These are phyloP conservation scores for Aspergillus incahuasiensis DNA, from an alignment of 495 filamentous ascomycete genomes.

Conservation along the genomic window DNA sequence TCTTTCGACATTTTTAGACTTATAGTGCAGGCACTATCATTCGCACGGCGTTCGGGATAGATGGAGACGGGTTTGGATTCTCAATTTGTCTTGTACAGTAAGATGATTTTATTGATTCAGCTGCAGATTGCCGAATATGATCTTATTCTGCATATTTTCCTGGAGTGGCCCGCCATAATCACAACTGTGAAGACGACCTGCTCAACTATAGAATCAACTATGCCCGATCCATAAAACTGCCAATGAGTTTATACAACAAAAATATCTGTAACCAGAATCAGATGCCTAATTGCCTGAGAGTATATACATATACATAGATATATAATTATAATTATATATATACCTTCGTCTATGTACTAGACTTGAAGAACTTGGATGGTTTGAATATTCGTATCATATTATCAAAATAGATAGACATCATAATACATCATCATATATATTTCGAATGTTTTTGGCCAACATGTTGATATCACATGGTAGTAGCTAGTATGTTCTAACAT, in stretches of 20 bases:
- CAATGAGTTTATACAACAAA: too few relatives aligned
- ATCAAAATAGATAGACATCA: not conserved
- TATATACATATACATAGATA: too few relatives aligned
- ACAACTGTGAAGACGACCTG: not conserved
- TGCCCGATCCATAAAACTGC: too few relatives aligned
- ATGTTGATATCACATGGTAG: not conserved
- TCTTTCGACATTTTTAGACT: not conserved
- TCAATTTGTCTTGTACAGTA: not conserved
- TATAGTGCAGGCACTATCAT: constrained; percentile 3
- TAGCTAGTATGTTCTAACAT: not conserved
- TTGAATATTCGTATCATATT: not conserved
- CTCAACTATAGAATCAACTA: too few relatives aligned
- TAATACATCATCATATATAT: constrained; percentile 6
- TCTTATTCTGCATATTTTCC: not conserved
- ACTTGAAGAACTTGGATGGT: too few relatives aligned
- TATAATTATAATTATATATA: too few relatives aligned
- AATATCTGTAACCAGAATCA: too few relatives aligned
- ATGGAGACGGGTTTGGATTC: not conserved
- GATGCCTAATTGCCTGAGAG: too few relatives aligned
- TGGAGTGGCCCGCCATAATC: not conserved
- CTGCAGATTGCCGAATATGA: not conserved
- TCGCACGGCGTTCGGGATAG: not conserved
- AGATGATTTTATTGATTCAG: not conserved
- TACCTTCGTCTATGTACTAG: too few relatives aligned
- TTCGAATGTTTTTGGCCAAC: not conserved